Evolutionary conservation across 805 yeast species (phyloP), one percentile per base, ranked within the genome.

Genomic region (Saccharomycopsis fodiens): DNA sequence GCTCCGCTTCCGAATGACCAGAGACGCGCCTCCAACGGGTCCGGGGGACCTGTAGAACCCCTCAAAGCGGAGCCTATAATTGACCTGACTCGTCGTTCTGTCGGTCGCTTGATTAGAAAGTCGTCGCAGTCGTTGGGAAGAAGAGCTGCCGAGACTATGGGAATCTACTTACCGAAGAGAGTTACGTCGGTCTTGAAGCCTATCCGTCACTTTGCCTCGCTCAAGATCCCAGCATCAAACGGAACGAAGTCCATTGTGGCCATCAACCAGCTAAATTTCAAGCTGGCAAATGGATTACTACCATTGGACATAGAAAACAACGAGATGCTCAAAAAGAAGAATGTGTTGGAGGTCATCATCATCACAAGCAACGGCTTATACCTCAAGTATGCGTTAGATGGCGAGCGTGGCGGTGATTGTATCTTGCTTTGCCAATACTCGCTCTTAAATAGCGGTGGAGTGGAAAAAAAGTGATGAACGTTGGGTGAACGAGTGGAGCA

Each of bases 351-450:
- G 55, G 78, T 78, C 12, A 72, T 78, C 47, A 91, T 88, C 4
- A 85, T 86, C 3, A 85, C 95, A 1, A 73, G 82, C 0, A 85
- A 79, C 46, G 97, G 97, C 0, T 76, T 74, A 53, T 82, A 85
- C 54, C 83, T 82, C 56, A 85, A 83, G 42, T 91, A 86, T 61
- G 82, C 82, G 2, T 65, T 91, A 39, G 93, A 87, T 51, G 81
- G 93, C 0, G 94, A 82, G 50, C 65, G 89, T 44, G 97, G 97
- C 1, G 98, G 98, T 2, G 96, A 89, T 58, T 91, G 97, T 63
- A 76, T 82, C 34, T 66, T 87, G 50, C 66, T 85, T 45, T 77
- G 80, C 50, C 95, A 86, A 57, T 82, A 79, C 57, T 72, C 82
- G 4, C 65, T 83, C 5, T 39, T 59, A 3, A 25, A 31, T 10